Evolutionary conservation across 441 rosid species (phyloP), one percentile per base, ranked within the genome.

Genomic region (Erodium texanum): DNA sequence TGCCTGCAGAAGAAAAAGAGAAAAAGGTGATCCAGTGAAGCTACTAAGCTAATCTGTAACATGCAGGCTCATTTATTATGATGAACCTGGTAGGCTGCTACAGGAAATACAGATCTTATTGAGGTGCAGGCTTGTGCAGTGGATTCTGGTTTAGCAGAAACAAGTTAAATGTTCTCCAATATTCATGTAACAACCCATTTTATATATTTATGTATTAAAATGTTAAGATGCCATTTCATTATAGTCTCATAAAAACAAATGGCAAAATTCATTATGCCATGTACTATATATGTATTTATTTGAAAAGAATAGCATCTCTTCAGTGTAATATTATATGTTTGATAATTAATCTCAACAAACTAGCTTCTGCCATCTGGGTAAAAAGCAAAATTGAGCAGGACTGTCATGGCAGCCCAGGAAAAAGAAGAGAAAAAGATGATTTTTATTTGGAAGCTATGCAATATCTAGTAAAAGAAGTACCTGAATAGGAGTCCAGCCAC

Each of bases 401-500:
- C 11, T 38, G 11, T 38, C 11, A 38, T 38, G 4, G 7, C 38
- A 3, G 38, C 7, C 4, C 4, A 8, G 7, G 38, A 34, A 34
- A 34, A 5, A 34, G 7, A 34, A 38, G 45, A 1, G 1, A 38
- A 38, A 38, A 38, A 38, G 11, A 38, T 38, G 45, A 38, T 38
- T 38, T 38, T 38, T 38, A 38, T 38, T 3, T 38, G 45, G 45
- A 38, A 10, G 45, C 45, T 38, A 5, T 38, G 45, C 32, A 27
- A 27, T 38, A 8, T 38, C 11, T 38, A 6, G 11, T 38, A 27
- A 27, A 27, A 27, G 32, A 27, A 27, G 66, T 70, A 88, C 98
- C 95, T 90, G 95, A 15, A 93, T 86, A 4, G 97, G 97, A 80
- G 95, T 90, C 97, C 92, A 93, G 5, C 99, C 97, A 83, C 97